Evolutionary conservation across 2,329 filamentous ascomycete genomes (phyloP), one percentile per base, ranked within the genome.

Genomic region (Neopestalotiopsis rosae): DNA sequence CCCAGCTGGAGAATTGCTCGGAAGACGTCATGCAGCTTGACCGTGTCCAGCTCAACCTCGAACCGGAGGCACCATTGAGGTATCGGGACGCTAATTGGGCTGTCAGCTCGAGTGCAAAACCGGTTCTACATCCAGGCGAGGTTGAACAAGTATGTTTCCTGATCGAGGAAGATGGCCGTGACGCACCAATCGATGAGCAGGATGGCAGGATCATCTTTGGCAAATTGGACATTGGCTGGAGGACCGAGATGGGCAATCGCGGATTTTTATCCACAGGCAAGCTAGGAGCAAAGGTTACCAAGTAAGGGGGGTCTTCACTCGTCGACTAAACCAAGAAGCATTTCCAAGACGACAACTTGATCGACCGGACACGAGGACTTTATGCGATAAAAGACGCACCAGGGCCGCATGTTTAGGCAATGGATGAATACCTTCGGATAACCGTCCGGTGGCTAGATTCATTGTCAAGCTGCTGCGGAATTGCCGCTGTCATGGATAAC

Each of bases 1-100:
- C 95, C 32, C 96, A 99, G 82, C 81, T 99, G 69, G 96, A 99
- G 84, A 99, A 98, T 80, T 93, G 95, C 77, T 94, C 94, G 61
- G 95, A 98, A 78, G 91, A 91, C 59, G 85, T 90, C 4, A 92
- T 98, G 72, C 89, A 93, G 76, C 86, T 99, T 40, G 61, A 64
- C n/a, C 61, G 40, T 10, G 40, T 64, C 5, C n/a, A 32, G 7
- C 61, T 64, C 38, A 34, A 64, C 17, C 79, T 91, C 68, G 85
- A 90, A 66, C 80, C 87, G 6, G 87, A 86, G 71, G 74, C 80
- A 1, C 86, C 87, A 3, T 78, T 90, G 65, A 74, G 75, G 61
- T 88, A 85, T 72, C 80, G 81, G 52, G 87, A 88, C 69, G 87
- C 87, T 71, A 91, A 91, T 74, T 90, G 88, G 87, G 83, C 84